Base-by-base conservation (phyloP, 75 land plant genomes). In the Picea sitchensis region DNA sequence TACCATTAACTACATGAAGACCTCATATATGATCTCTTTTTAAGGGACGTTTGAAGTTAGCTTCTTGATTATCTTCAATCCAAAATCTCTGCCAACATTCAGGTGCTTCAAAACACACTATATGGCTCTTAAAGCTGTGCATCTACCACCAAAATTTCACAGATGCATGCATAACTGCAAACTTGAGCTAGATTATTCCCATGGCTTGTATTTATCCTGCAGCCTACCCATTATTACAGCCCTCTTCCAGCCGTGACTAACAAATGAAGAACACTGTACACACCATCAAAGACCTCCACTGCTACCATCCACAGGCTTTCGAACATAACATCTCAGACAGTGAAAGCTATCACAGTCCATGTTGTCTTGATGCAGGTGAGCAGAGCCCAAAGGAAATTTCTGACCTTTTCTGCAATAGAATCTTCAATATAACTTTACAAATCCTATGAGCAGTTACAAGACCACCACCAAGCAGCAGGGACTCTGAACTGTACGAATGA, bases 381-480 rank as follows among this genome's bases (percentile, higher is more conserved):
- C 23, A 71, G 44, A 41, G 54, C 7, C 73, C 73, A 71, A 71
- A 41, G 73, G 73, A 71, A 41, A 71, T 21, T 20, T 44, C 73
- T 71, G 73, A 71, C 47, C 54, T 41, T 71, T 47, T 67, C 34
- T 41, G 73, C 73, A 71, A 21, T 71, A 14, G 44, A 71, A 71
- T 38, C 73, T 20, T 44, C 73, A 38, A 71, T 36, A 71, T 71
- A 6, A 71, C 44, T 71, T 71, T 71, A 71, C 73, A 71, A 20
- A 71, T 41, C 73, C 73, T 38, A 71, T 6, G 47, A 69, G 73
- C 73, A 64, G 23, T 11, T 64, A 64, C 67, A 14, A 38, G 41
- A 64, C 67, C 30, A 14, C 73, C 54, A 71, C 11, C 73, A 71
- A 71, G 51, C 73, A 71, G 73, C 51, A 41, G 77, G 36, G 61